phyloP scores from a whole-genome alignment of 2,329 filamentous ascomycete species.

The Thermoascus crustaceus region DNA sequence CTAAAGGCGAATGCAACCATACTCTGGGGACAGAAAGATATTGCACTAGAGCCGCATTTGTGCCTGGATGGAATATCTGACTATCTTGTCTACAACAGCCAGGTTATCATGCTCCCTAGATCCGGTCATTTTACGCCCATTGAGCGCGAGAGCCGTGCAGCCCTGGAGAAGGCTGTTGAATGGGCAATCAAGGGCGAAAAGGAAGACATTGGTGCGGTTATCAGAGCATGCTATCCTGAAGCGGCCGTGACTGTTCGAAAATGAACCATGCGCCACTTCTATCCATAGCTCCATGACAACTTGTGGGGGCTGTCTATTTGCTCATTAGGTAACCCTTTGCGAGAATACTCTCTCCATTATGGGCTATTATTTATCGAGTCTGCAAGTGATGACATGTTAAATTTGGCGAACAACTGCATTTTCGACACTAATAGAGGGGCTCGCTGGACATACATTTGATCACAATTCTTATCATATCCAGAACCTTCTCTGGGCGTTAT shows the following conservation, averaged over 20 bases:
- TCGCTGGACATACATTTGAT: no score
- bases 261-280: no score
- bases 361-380: no score
- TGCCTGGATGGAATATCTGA: conserved; percentile 46
- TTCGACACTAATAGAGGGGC: no score
- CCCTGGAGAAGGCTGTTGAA: conserved; percentile 34
- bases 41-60: conserved; percentile 42
- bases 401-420: no score
- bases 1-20: conserved; percentile 47
- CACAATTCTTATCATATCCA: no score
- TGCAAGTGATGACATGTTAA: no score
- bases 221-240: conserved; percentile 25
- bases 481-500: no score
- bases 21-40: conserved; percentile 46
- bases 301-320: no score
- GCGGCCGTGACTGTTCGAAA: conserved; percentile 24
- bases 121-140: conserved; percentile 49
- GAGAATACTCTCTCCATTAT: no score
- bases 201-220: conserved; percentile 23
- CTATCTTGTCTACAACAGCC: conserved; percentile 42
- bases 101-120: conserved; percentile 42
- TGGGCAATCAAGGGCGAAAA: conserved; percentile 33
- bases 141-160: conserved; percentile 37
- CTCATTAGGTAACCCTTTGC: no score
- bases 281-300: no score